Base-by-base conservation (phyloP, 2,329 filamentous ascomycete genomes). In the Chalara sp. region DNA sequence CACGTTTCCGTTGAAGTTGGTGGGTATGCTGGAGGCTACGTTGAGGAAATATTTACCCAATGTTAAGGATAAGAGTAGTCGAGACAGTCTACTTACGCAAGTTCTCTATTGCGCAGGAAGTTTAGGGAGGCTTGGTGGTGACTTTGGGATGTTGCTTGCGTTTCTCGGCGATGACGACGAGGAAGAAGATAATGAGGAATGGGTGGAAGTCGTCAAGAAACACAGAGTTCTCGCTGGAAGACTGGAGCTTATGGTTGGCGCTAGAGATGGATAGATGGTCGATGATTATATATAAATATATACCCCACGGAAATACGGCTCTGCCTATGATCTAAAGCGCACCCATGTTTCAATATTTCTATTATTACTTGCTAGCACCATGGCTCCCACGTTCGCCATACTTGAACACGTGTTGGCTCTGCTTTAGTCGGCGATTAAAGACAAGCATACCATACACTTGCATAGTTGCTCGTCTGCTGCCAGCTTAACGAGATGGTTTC, bases 31-130 rank as follows among this genome's bases (percentile, higher is more conserved):
- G 29, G 83, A 87, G 39, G 83, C 87, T 48, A 93, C 88, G 0
- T 71, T 96, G 44, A 78, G 79, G 49, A 69, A 71, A 11, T 96
- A 96, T 66, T 74, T 97, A 2, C 88, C 90, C 0, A 89, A 87
- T 46, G 81, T 97, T 4, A 81, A 79, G 57, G 91, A 96, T 61
- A 84, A 84, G 56, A 80, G 85, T 29, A 85, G 87, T 0, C 76
- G 90, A 32, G 92, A 97, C 65, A 95, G 89, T 63, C 76, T 97
- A 49, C 71, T 96, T 37, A 97, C 91, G 0, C 92, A 97, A 66
- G 87, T 96, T 0, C 72, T 97, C 6, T 97, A 96, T 68, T 95
- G 90, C 61, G 91, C 92, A 1, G 88, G 89, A 44, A 96, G 91
- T 69, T 72, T 99, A 46, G 92, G 92, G 0, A 79, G 93, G 44